These are phyloP conservation scores for Primulina huaijiensis DNA, from an alignment of 257 asterid genomes.

Conservation along the genomic window DNA sequence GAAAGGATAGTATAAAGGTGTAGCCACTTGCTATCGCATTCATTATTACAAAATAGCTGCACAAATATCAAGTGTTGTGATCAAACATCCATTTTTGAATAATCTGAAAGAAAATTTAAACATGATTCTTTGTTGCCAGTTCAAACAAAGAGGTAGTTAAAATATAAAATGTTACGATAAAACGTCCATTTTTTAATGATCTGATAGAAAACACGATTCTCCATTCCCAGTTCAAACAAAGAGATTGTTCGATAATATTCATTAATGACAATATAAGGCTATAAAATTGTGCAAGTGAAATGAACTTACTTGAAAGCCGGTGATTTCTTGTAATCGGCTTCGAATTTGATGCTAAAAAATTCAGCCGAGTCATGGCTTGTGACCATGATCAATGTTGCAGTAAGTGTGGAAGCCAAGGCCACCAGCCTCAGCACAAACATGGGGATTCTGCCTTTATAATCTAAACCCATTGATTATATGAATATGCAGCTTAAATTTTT, in stretches of 20 bases:
- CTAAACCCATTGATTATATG: constrained; percentile 33
- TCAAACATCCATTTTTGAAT: not conserved
- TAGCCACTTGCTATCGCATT: constrained; percentile 67
- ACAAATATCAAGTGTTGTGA: not conserved
- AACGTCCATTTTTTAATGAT: not conserved
- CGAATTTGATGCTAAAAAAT: constrained; percentile 58
- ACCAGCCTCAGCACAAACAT: constrained; percentile 59
- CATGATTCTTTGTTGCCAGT: not conserved
- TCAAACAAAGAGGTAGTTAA: not conserved
- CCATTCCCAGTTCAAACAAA: not conserved
- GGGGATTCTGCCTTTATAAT: constrained; percentile 42
- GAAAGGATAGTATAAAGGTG: constrained; percentile 51
- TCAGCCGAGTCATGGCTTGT: constrained; percentile 62
- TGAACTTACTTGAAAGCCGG: constrained; percentile 62
- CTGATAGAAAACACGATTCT: not conserved
- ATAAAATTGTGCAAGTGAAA: not conserved
- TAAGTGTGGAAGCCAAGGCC: constrained; percentile 58
- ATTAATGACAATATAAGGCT: too few species aligned
- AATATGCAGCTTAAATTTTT: not conserved
- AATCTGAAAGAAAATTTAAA: not conserved
- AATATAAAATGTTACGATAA: not conserved
- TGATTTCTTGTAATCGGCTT: constrained; percentile 63
- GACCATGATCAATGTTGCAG: constrained; percentile 57
- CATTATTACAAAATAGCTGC: constrained; percentile 65
- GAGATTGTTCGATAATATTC: not conserved